Evolutionary conservation across 805 yeast genomes (phyloP).

Genomic region (Starmerella stigmatis): DNA sequence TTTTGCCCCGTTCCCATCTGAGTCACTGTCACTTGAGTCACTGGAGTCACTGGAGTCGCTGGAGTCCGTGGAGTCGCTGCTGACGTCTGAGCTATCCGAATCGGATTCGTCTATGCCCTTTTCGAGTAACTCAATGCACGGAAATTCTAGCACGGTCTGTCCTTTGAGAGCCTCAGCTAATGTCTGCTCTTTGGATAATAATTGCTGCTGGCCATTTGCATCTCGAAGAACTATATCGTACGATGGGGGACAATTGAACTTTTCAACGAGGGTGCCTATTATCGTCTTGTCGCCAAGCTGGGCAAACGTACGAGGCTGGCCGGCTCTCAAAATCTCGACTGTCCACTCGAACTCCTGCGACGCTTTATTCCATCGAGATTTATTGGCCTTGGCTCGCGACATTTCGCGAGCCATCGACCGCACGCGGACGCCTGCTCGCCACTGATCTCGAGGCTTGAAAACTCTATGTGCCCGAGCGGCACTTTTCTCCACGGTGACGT

Average conservation of each 20-base stretch:
- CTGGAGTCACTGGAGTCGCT: not conserved
- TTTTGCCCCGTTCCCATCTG: not conserved
- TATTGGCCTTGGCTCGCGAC: conserved; percentile 54
- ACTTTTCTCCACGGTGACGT: conserved; percentile 45
- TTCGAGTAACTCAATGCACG: conserved; percentile 40
- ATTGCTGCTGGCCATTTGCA: conserved; percentile 15
- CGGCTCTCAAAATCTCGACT: conserved; percentile 39
- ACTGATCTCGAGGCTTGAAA: conserved; percentile 32
- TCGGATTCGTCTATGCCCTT: conserved; percentile 13
- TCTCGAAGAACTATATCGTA: conserved; percentile 20
- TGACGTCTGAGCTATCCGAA: conserved; percentile 16
- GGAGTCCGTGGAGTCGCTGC: conserved; percentile 7
- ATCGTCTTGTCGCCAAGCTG: conserved; percentile 21
- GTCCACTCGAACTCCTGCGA: conserved; percentile 64
- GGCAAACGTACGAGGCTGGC: conserved; percentile 1
- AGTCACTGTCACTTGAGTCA: not conserved
- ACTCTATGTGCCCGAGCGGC: conserved; percentile 33
- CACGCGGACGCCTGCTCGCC: conserved; percentile 57
- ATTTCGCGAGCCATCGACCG: conserved; percentile 59
- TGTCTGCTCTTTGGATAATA: conserved; percentile 22
- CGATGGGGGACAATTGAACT: conserved; percentile 5
- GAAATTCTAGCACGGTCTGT: conserved; percentile 62
- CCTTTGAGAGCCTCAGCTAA: conserved; percentile 46
- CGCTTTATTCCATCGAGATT: conserved; percentile 59
- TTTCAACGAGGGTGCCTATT: conserved; percentile 6